Percentiles rank a stretch among this genome's conserved stretches.
Evolutionary conservation across 2,329 filamentous ascomycete species (phyloP).

Genomic region (Aspergillus udagawae): DNA sequence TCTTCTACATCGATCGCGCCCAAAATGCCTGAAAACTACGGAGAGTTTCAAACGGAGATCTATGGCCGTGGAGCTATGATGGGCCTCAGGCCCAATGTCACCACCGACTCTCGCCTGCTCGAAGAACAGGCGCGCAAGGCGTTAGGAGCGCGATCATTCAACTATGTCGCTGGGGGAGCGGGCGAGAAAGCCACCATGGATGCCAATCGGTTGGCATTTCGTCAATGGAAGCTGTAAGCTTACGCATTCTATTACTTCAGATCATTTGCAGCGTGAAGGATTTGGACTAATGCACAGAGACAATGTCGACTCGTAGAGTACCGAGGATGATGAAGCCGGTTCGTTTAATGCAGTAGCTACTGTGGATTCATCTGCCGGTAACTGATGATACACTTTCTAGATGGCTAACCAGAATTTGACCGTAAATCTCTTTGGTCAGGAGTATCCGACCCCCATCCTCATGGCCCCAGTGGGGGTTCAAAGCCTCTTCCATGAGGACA

Average conservation of each 20-base stretch:
- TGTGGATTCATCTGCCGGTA: neutral
- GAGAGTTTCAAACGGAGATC: constrained; percentile 46
- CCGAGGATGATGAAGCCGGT: constrained; percentile 48
- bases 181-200: constrained; percentile 60
- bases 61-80: constrained; percentile 52
- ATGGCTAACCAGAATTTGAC: constrained; percentile 44
- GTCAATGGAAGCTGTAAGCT: constrained; percentile 45
- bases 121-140: constrained; percentile 52
- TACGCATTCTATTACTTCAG: neutral
- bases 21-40: constrained; percentile 38
- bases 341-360: neutral
- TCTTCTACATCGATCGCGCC: neutral
- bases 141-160: constrained; percentile 50
- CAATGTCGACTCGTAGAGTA: constrained; percentile 36
- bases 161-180: constrained; percentile 61
- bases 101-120: constrained; percentile 56
- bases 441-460: constrained; percentile 51
- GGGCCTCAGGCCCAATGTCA: constrained; percentile 49
- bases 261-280: neutral
- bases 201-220: constrained; percentile 56
- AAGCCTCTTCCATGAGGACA: constrained; percentile 61
- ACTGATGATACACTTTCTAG: constrained; percentile 11
- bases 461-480: constrained; percentile 69
- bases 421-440: constrained; percentile 50
- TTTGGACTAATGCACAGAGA: constrained; percentile 1